Evolutionary conservation across 2,329 filamentous ascomycete species (phyloP).

Genomic region (Oidium heveae): DNA sequence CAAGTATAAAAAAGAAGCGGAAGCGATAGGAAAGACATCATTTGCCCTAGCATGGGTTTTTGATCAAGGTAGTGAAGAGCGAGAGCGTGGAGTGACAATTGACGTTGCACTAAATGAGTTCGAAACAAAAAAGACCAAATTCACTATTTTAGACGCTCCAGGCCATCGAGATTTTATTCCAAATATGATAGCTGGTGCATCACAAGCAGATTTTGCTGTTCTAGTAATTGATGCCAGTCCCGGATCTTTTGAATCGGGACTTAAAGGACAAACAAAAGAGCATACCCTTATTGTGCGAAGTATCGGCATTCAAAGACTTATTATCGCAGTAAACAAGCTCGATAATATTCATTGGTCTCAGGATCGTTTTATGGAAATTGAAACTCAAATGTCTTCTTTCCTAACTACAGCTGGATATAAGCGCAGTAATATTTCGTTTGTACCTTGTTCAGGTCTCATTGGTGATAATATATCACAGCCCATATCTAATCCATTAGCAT

Average conservation of each 20-base stretch:
- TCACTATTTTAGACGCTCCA: conserved; percentile 87
- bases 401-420: conserved; percentile 62
- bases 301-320: conserved; percentile 66
- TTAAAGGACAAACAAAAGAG: conserved; percentile 84
- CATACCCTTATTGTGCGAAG: conserved; percentile 76
- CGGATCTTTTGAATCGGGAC: conserved; percentile 77
- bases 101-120: conserved; percentile 92
- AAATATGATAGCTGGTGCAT: conserved; percentile 95
- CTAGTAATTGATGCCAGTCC: conserved; percentile 78
- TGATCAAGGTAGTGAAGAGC: conserved; percentile 75
- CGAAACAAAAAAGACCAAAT: conserved; percentile 62
- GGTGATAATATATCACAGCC: conserved; percentile 60
- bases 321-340: conserved; percentile 89
- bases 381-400: conserved; percentile 61
- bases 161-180: conserved; percentile 92
- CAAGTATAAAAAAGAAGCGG: conserved; percentile 67
- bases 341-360: conserved; percentile 68
- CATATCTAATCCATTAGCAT: conserved; percentile 27
- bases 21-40: conserved; percentile 78
- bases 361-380: conserved; percentile 63
- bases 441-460: conserved; percentile 71
- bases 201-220: conserved; percentile 86
- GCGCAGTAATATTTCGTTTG: conserved; percentile 55
- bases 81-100: conserved; percentile 76
- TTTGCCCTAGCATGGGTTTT: conserved; percentile 95